phyloP scores from a whole-genome alignment of 2,329 filamentous ascomycete species.

The Diaporthe citri region DNA sequence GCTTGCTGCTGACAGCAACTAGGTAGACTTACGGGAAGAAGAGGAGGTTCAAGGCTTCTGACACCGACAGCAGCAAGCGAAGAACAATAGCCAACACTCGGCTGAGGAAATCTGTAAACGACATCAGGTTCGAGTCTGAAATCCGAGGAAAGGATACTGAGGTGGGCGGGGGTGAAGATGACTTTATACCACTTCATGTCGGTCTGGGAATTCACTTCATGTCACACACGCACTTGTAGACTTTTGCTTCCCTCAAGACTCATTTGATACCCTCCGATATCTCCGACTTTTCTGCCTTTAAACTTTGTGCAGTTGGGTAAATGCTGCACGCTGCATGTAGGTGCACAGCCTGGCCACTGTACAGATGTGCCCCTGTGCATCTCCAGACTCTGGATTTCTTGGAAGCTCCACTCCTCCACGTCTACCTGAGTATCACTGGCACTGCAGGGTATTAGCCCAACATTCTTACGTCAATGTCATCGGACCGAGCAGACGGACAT shows the following conservation, averaged over 20 bases:
- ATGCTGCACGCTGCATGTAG: not conserved
- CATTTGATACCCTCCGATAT: not conserved
- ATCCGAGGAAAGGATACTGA: not conserved
- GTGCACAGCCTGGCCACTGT: not conserved
- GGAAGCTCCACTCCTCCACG: slow-evolving; percentile 17
- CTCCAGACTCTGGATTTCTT: slow-evolving; percentile 14
- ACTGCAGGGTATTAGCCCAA: not conserved
- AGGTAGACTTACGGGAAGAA: too few species aligned
- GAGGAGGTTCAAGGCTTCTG: not conserved
- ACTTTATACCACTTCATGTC: not conserved
- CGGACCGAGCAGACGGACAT: not conserved
- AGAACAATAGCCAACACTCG: not conserved
- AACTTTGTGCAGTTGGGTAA: not conserved
- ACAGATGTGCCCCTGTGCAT: not conserved
- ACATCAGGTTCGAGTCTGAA: too few species aligned
- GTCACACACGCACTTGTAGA: not conserved
- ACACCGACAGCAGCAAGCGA: not conserved
- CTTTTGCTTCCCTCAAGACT: not conserved
- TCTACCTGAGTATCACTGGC: not conserved
- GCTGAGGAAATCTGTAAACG: not conserved
- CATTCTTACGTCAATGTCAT: slow-evolving; percentile 6
- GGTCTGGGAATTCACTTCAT: not conserved
- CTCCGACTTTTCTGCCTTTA: not conserved
- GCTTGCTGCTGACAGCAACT: too few species aligned
- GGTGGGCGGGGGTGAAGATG: too few species aligned